Evolutionary conservation across 169 alveolate species (phyloP), one percentile per base, ranked within the genome.

Genomic region (Hepatocystis sp.): DNA sequence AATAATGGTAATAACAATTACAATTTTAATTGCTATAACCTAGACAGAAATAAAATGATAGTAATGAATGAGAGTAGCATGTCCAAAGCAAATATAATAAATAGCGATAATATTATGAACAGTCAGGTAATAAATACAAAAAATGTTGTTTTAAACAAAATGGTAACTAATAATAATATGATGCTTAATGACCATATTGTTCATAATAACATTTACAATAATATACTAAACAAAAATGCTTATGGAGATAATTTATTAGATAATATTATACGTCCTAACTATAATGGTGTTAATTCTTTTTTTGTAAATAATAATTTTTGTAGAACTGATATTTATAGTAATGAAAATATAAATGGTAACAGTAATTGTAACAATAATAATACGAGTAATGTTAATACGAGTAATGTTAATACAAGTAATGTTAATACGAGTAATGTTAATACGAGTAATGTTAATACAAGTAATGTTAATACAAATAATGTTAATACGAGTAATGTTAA

Each of bases 171-270:
- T n/a, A 13, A 64, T n/a, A 52, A 44, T 1, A 34, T 25, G 28
- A 1, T 5, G 17, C 30, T 66, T 67, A 67, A 23, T 21, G 58
- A 53, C 40, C 25, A 42, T 28, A 19, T 67, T 4, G 55, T 39
- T 36, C 51, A 39, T 25, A 46, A 13, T 34, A 58, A 32, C 51
- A 67, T 52, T 39, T 25, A 34, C 13, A 44, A 10, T 21, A 42
- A 23, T 34, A 36, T 36, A 44, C 19, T 58, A 34, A 55, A 30
- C 15, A 21, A 46, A 44, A 65, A 65, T 21, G 0, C 53, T 0
- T 52, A 13, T 51, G 34, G 55, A 21, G 53, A 67, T 65, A 25
- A 46, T 46, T 27, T 65, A 28, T 46, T 27, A 4, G 51, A 39
- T 17, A 67, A 67, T 44, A 25, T 52, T 0, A 34, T 53, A 39